These are phyloP conservation scores for Cyberlindnera petersonii DNA, from an alignment of 805 yeast genomes.

Conservation along the genomic window DNA sequence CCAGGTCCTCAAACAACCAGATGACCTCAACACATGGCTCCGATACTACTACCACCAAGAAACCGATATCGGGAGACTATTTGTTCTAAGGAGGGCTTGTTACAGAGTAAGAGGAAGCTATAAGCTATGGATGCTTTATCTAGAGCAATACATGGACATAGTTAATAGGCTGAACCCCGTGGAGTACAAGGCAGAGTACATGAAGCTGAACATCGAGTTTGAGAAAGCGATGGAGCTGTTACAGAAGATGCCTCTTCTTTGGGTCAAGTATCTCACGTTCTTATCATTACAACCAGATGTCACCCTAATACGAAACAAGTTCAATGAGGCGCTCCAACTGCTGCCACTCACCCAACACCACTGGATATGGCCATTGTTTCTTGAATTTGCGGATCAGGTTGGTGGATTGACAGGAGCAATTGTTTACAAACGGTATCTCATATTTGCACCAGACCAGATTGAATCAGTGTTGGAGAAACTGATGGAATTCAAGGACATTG, in stretches of 20 bases:
- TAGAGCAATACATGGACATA: constrained; percentile 37
- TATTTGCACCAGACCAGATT: constrained; percentile 28
- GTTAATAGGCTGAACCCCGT: constrained; percentile 29
- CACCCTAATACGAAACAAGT: constrained; percentile 38
- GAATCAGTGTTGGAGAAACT: constrained; percentile 33
- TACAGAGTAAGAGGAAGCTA: constrained; percentile 40
- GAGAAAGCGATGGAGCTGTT: constrained; percentile 42
- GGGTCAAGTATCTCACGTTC: constrained; percentile 49
- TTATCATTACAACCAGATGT: constrained; percentile 34
- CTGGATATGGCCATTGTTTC: constrained; percentile 50
- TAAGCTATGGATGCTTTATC: constrained; percentile 51
- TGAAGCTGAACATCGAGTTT: constrained; percentile 40
- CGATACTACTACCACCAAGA: constrained; percentile 34
- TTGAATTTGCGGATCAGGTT: constrained; percentile 41
- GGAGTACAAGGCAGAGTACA: constrained; percentile 31
- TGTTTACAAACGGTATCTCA: constrained; percentile 33
- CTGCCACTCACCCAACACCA: constrained; percentile 53
- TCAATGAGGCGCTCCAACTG: constrained; percentile 46
- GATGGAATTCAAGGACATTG: constrained; percentile 30
- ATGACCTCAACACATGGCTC: constrained; percentile 36
- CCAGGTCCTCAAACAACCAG: constrained; percentile 37
- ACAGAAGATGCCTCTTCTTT: constrained; percentile 43
- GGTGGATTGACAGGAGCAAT: constrained; percentile 34
- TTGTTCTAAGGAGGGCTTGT: constrained; percentile 52
- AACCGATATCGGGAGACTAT: constrained; percentile 32